Evolutionary conservation across 371 early-diverging fungal genomes (phyloP).

Genomic region (Mucor racemosus): DNA sequence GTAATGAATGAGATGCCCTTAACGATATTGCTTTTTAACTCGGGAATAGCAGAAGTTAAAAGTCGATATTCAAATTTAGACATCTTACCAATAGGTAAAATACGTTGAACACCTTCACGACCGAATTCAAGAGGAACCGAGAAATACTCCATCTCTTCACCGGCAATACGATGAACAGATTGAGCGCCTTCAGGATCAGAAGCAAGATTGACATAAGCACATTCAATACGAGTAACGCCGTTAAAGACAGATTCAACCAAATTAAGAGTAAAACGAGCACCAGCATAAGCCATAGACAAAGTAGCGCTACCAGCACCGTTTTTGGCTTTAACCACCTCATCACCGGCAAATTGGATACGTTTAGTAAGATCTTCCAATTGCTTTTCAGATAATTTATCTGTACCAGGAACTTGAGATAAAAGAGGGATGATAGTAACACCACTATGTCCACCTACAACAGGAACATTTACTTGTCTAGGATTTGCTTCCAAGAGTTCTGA

Average conservation of each 20-base stretch:
- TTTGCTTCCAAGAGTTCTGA: slow-evolving; percentile 52
- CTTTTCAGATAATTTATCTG: slow-evolving; percentile 61
- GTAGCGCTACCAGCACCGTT: slow-evolving; percentile 82
- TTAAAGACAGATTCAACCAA: slow-evolving; percentile 70
- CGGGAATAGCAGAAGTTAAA: slow-evolving; percentile 62
- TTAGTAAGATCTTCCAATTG: slow-evolving; percentile 76
- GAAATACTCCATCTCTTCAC: slow-evolving; percentile 72
- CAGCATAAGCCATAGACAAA: slow-evolving; percentile 91
- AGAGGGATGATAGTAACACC: slow-evolving; percentile 88
- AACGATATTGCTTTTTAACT: slow-evolving; percentile 77
- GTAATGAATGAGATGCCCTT: slow-evolving; percentile 64
- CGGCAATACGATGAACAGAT: slow-evolving; percentile 52
- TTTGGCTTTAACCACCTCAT: slow-evolving; percentile 95
- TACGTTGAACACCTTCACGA: slow-evolving; percentile 71
- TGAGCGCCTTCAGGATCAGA: slow-evolving; percentile 60
- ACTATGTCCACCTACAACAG: slow-evolving; percentile 90
- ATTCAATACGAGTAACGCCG: slow-evolving; percentile 68
- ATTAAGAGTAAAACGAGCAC: slow-evolving; percentile 79
- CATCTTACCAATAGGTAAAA: slow-evolving; percentile 69
- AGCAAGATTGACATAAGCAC: slow-evolving; percentile 80
- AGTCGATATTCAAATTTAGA: slow-evolving; percentile 72
- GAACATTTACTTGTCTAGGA: slow-evolving; percentile 63
- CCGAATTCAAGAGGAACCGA: slow-evolving; percentile 84
- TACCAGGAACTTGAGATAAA: slow-evolving; percentile 61
- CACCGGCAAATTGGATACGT: slow-evolving; percentile 92